Evolutionary conservation across 179 eudicot genomes (phyloP).

Genomic region (Beta lomatogona): DNA sequence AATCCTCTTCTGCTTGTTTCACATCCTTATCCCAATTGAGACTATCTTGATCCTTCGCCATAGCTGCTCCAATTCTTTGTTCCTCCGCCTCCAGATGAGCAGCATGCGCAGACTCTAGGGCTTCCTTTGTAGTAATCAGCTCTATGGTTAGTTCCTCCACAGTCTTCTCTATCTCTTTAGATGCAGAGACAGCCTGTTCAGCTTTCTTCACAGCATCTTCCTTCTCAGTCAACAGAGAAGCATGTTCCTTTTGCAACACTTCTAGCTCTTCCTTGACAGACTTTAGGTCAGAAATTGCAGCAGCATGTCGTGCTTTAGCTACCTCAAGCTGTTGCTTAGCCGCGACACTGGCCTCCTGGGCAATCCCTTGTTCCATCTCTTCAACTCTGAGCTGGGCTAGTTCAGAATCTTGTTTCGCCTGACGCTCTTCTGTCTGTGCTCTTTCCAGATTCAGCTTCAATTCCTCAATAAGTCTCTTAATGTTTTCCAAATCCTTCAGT

Average conservation of each 20-base stretch:
- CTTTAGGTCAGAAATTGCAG: constrained; percentile 69
- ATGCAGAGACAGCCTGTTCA: constrained; percentile 59
- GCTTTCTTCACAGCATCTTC: constrained; percentile 67
- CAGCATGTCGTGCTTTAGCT: constrained; percentile 66
- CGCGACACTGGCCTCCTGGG: constrained; percentile 78
- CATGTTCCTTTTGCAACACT: constrained; percentile 53
- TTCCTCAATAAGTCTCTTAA: constrained; percentile 82
- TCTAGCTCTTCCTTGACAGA: constrained; percentile 65
- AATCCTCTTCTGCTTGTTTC: constrained; percentile 77
- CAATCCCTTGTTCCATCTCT: constrained; percentile 87
- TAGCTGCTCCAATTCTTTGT: constrained; percentile 62
- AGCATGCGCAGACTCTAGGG: constrained; percentile 72
- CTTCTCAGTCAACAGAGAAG: constrained; percentile 54
- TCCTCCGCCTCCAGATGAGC: constrained; percentile 88
- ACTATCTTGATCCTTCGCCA: constrained; percentile 70
- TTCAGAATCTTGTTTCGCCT: constrained; percentile 87
- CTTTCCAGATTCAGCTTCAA: constrained; percentile 81
- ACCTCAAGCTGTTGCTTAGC: constrained; percentile 93
- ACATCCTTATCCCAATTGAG: constrained; percentile 73
- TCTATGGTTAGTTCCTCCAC: constrained; percentile 84
- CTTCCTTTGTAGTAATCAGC: constrained; percentile 71
- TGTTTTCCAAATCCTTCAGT: constrained; percentile 77
- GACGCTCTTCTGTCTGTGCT: constrained; percentile 82
- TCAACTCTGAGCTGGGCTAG: constrained; percentile 77
- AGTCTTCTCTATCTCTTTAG: constrained; percentile 74